phyloP scores from a whole-genome alignment of 495 filamentous ascomycete genomes.

The Lophiotrema nucula region DNA sequence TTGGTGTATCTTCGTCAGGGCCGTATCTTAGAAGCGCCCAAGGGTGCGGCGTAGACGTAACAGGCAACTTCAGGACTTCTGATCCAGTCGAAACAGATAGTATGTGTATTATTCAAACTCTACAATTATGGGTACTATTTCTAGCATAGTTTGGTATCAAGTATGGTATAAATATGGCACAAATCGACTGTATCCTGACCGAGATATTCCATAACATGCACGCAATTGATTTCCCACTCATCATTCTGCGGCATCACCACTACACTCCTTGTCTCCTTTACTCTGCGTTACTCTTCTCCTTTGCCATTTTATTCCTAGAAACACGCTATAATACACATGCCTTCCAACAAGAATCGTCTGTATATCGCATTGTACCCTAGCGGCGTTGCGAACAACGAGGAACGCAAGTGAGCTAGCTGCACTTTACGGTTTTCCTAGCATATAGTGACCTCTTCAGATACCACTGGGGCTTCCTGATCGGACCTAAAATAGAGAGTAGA shows the following conservation, averaged over 20 bases:
- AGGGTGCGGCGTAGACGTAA: neutral
- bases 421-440: neutral
- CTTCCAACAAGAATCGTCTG: conserved; percentile 15
- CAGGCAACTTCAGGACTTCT: neutral
- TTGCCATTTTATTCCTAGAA: conserved; percentile 6
- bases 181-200: neutral
- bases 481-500: conserved; percentile 13
- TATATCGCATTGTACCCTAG: conserved; percentile 17
- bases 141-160: neutral
- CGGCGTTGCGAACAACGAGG: conserved; percentile 20
- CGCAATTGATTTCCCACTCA: neutral
- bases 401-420: conserved; percentile 18
- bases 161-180: conserved; percentile 1
- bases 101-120: neutral
- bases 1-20: too few relatives aligned
- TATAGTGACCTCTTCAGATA: conserved; percentile 13
- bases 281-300: neutral
- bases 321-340: conserved; percentile 6
- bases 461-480: conserved; percentile 22
- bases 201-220: neutral
- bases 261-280: conserved; percentile 2
- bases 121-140: conserved; percentile 1
- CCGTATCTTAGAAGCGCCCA: neutral
- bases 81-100: neutral
- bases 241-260: neutral